Evolutionary conservation across 352 stramenopile species (phyloP), one percentile per base, ranked within the genome.

Genomic region (Globisporangium abappressorium): DNA sequence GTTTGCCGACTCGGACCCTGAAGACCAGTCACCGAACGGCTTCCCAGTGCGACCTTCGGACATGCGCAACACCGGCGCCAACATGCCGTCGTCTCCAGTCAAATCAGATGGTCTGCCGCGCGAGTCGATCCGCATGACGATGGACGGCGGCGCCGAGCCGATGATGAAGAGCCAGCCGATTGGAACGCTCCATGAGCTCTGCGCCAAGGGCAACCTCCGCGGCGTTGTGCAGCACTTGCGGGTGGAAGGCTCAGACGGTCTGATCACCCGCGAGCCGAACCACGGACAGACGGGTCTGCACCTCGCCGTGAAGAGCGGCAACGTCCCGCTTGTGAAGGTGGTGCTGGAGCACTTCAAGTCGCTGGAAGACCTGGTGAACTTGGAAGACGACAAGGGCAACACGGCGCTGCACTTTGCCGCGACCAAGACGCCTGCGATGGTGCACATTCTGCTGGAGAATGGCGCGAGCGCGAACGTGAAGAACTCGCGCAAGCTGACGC

Each of bases 301-400:
- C 56, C 70, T 94, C 43, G 87, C 87, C 0, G 87, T 92, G 55
- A 94, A 93, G 77, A 94, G 85, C 24, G 87, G 87, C 34, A 95
- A 91, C 43, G 84, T 89, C 47, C 82, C 86, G 64, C 74, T 94
- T 46, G 86, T 92, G 53, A 93, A 95, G 75, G 71, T 93, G 49
- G 85, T 95, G 59, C 54, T 94, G 20, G 87, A 95, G 62, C 85
- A 92, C 64, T 95, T 85, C 72, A 87, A 92, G 47, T 79, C 84
- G 33, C 49, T 90, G 34, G 84, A 92, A 41, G 87, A 95, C 46
- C 79, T 95, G 8, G 80, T 95, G 65, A 93, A 92, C 67, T 62
- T 93, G 22, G 87, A 94, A 57, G 87, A 95, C 65, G 87, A 95
- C 76, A 95, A 95, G 68, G 87, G 87, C 70, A 95, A 95, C 75